Percentiles rank a stretch among this genome's conserved stretches.
These are phyloP conservation scores for Croton setiger DNA, from an alignment of 441 rosid species.

Conservation along the genomic window DNA sequence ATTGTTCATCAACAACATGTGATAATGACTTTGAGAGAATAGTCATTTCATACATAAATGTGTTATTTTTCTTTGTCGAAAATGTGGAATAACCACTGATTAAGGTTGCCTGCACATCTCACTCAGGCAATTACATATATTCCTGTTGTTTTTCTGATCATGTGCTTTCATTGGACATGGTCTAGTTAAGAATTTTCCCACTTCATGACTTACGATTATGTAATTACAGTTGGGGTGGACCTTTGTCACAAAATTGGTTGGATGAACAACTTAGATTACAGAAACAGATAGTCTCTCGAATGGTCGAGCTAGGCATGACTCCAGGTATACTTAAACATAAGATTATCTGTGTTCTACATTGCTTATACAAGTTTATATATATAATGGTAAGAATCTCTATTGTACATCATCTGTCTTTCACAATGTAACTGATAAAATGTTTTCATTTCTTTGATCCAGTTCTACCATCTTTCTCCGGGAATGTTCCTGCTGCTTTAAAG, in stretches of 20 bases:
- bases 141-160: neutral
- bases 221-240: slow-evolving; percentile 91
- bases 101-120: neutral
- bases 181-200: neutral
- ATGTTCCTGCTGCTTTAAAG: slow-evolving; percentile 88
- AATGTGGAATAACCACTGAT: no score
- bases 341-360: no score
- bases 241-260: slow-evolving; percentile 84
- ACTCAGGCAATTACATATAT: neutral
- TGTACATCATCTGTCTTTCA: neutral
- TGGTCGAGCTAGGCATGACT: slow-evolving; percentile 95
- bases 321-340: slow-evolving; percentile 52
- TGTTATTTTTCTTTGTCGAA: no score
- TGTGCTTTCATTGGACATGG: slow-evolving; percentile 1
- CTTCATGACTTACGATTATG: slow-evolving; percentile 7
- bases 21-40: neutral
- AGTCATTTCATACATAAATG: no score
- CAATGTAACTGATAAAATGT: slow-evolving; percentile 8
- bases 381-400: neutral
- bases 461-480: slow-evolving; percentile 97
- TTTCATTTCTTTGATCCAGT: slow-evolving; percentile 43
- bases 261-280: slow-evolving; percentile 74
- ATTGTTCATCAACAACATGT: neutral
- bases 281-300: slow-evolving; percentile 74
- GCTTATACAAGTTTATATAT: no score